phyloP scores from a whole-genome alignment of 306 rosid species.

The Sindora glabra region DNA sequence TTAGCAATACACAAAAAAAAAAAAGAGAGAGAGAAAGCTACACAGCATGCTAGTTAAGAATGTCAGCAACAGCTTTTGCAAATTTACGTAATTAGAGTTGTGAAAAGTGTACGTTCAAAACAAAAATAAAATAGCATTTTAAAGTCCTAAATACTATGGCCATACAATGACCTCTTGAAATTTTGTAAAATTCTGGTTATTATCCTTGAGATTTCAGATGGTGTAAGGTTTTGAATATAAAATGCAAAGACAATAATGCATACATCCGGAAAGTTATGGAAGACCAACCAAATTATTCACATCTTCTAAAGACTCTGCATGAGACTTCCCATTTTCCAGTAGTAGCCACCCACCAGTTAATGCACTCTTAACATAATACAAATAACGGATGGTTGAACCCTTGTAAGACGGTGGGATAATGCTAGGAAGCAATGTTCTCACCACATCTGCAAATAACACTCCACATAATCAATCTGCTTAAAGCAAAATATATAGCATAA shows the following conservation, averaged over 20 bases:
- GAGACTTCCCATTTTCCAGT: slow-evolving; percentile 74
- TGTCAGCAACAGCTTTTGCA: no score
- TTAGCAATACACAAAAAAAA: no score
- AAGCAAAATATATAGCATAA: not conserved
- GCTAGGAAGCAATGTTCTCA: slow-evolving; percentile 53
- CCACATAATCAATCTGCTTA: slow-evolving; percentile 3
- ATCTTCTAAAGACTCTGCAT: slow-evolving; percentile 52
- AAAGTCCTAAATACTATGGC: no score
- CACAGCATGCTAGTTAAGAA: not conserved
- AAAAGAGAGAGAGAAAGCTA: not conserved
- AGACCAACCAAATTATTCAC: slow-evolving; percentile 64
- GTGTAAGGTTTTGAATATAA: not conserved
- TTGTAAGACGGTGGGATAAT: slow-evolving; percentile 91
- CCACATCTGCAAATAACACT: slow-evolving; percentile 50
- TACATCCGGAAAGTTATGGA: slow-evolving; percentile 24
- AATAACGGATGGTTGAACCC: slow-evolving; percentile 86
- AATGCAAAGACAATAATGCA: not conserved
- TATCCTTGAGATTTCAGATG: no score
- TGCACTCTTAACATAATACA: slow-evolving; percentile 69
- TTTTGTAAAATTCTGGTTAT: no score
- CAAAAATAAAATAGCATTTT: no score
- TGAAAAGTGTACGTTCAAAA: no score
- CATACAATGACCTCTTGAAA: no score
- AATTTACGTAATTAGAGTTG: no score
- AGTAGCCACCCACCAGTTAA: slow-evolving; percentile 73